Base-by-base conservation (phyloP, 2,329 filamentous ascomycete genomes). In the Penicillium sp. region DNA sequence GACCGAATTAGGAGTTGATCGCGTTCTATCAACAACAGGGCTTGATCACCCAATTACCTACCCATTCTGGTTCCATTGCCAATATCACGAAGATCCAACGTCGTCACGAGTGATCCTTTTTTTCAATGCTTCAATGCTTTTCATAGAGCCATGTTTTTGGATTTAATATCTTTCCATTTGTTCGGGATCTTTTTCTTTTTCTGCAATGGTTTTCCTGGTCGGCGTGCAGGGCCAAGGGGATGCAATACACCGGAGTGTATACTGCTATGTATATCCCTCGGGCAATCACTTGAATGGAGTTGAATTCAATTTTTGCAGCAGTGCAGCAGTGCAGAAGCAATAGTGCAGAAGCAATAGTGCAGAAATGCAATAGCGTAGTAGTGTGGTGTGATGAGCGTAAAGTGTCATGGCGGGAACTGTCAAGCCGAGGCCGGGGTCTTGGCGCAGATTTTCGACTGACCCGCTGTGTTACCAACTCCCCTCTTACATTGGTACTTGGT, bases 1-100 rank as follows among this genome's bases (percentile, higher is more conserved):
- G 53, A 50, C 55, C 58, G 53, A 59, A 62, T 33, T 61, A 67
- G 65, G 65, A 67, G 65, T 67, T 67, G 63, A 67, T 67, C 53
- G 43, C 52, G 33, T 57, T 57, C 19, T 53, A 42, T 61, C 54
- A 59, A 49, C 53, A 47, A 49, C 53, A 67, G 64, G 53, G 65
- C 65, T 53, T 67, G 56, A 67, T 19, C 44, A 53, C 49, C 49
- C 44, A 33, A 31, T 39, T 36, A 52, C 44, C 49, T 36, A 52
- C 44, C 49, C 44, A 43, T 10, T 10, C 36, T 39, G 15, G 29
- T 45, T 53, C 29, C 49, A 59, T 49, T 47, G 31, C 52, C 53
- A 63, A 53, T 57, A 58, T 64, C 53, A 64, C 58, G 62, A 62
- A 54, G 19, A 43, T 53, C 57, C 58, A 36, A 64, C 51, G 48